These are phyloP conservation scores for Cryphonectria nitschkei DNA, from an alignment of 2,329 filamentous ascomycete genomes.

Conservation along the genomic window DNA sequence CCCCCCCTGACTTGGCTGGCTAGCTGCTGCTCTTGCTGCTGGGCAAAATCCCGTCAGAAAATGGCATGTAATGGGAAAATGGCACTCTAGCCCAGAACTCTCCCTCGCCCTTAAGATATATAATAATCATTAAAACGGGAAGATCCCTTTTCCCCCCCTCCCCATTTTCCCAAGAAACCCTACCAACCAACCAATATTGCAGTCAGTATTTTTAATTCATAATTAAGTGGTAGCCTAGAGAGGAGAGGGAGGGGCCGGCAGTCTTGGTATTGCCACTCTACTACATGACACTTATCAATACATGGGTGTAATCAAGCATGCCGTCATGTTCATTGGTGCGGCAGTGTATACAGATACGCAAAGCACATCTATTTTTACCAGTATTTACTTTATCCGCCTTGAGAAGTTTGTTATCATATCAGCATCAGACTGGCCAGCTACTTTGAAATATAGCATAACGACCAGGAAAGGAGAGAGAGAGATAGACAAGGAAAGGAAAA, in stretches of 20 bases:
- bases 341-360: not conserved
- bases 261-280: not conserved
- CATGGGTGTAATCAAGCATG: not conserved
- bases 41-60: not conserved
- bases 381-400: too few relatives aligned
- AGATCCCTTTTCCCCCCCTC: not conserved
- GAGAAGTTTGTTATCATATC: not conserved
- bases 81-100: not conserved
- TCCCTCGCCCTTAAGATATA: not conserved
- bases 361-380: not conserved
- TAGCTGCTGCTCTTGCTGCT: not conserved
- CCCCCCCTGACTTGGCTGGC: too few relatives aligned
- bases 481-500: not conserved
- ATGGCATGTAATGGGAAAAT: not conserved
- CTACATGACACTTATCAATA: not conserved
- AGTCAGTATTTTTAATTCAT: not conserved
- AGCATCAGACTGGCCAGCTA: not conserved
- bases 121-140: not conserved
- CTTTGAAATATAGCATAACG: not conserved
- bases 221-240: not conserved
- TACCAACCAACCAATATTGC: not conserved
- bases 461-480: not conserved
- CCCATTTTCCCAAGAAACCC: not conserved
- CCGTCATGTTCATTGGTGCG: not conserved
- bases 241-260: not conserved